Percentiles rank a stretch among this genome's conserved stretches.
phyloP scores from a whole-genome alignment of 1,284 basidiomycete genomes.

The Malassezia psittaci region DNA sequence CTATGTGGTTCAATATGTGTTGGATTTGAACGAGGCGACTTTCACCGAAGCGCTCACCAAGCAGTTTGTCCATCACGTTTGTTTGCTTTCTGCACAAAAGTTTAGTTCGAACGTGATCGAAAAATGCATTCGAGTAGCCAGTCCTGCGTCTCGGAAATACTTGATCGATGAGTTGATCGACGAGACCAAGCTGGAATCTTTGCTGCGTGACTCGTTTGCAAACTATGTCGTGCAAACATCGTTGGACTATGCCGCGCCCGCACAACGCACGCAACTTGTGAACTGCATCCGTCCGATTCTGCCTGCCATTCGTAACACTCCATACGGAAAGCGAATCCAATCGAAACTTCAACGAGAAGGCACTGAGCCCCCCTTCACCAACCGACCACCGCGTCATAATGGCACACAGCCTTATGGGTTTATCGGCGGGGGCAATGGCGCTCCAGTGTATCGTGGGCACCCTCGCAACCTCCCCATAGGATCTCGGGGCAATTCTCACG shows the following conservation, averaged over 20 bases:
- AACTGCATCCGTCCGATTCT: conserved; percentile 46
- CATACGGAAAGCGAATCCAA: conserved; percentile 48
- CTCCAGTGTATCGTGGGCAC: neutral
- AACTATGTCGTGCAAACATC: conserved; percentile 48
- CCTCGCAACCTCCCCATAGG: neutral
- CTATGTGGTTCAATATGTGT: conserved; percentile 92
- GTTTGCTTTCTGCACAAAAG: conserved; percentile 94
- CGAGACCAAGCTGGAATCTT: conserved; percentile 84
- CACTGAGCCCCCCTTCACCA: neutral
- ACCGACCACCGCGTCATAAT: neutral
- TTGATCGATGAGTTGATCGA: conserved; percentile 92
- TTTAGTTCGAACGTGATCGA: conserved; percentile 92
- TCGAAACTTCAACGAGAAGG: conserved; percentile 43
- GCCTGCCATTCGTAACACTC: conserved; percentile 46
- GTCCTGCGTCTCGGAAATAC: conserved; percentile 82
- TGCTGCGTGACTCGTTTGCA: conserved; percentile 61
- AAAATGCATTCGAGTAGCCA: conserved; percentile 96
- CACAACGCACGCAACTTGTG: conserved; percentile 41
- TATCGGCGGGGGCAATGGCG: neutral
- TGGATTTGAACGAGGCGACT: conserved; percentile 92
- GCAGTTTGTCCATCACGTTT: conserved; percentile 95
- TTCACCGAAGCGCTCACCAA: conserved; percentile 96
- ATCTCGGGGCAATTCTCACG: neutral
- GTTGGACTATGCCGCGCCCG: conserved; percentile 45
- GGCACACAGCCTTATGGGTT: neutral